These are phyloP conservation scores for Dactylellina drechsleri DNA, from an alignment of 2,329 filamentous ascomycete species.

Conservation along the genomic window DNA sequence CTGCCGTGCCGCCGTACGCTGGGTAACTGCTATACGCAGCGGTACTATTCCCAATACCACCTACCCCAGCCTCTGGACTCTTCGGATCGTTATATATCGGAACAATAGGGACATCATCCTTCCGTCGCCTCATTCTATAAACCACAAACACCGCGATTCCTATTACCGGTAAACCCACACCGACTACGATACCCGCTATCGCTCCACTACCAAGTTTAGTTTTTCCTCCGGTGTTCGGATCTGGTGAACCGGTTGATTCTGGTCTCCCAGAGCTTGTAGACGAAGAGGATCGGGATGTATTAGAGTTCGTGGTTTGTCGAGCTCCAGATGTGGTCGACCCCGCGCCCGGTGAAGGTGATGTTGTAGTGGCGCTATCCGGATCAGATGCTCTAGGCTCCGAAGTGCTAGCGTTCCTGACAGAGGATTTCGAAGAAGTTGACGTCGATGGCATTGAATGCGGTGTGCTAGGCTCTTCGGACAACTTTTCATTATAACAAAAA, in stretches of 20 bases:
- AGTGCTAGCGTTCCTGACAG: not conserved
- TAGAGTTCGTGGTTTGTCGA: constrained; percentile 12
- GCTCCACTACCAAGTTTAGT: constrained; percentile 25
- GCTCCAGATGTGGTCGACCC: constrained; percentile 10
- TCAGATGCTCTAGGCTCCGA: constrained; percentile 6
- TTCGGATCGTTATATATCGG: constrained; percentile 47
- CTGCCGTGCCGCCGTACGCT: not conserved
- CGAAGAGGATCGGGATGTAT: not conserved
- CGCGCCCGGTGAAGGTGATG: constrained; percentile 30
- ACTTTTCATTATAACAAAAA: not conserved
- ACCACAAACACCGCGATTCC: constrained; percentile 28
- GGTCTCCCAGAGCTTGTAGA: not conserved
- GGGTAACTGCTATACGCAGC: not conserved
- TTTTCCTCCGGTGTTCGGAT: not conserved
- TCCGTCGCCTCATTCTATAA: constrained; percentile 31
- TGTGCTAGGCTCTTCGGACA: not conserved
- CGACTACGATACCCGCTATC: constrained; percentile 45
- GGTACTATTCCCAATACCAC: no score
- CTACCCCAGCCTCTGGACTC: constrained; percentile 9
- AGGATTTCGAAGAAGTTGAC: not conserved
- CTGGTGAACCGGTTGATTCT: constrained; percentile 1
- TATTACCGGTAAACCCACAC: constrained; percentile 37
- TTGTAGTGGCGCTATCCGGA: not conserved
- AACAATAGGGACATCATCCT: constrained; percentile 28
- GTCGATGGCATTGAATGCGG: not conserved